Percentiles rank a stretch among this genome's conserved stretches.
phyloP scores from a whole-genome alignment of 805 yeast species.

The Cyberlindnera bimundalis region DNA sequence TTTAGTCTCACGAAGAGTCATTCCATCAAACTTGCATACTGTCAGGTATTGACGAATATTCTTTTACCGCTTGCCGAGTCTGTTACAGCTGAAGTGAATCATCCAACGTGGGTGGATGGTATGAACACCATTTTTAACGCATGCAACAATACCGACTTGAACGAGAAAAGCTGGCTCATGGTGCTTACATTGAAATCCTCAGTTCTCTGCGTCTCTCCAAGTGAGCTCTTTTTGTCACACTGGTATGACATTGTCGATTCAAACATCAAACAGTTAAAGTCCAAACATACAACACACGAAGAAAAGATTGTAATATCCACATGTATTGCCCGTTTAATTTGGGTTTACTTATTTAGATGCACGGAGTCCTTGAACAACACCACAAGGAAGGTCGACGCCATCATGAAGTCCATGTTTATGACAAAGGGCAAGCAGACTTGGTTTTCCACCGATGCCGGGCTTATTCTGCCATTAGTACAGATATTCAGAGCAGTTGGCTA shows the following conservation, averaged over 20 bases:
- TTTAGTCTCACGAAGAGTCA: constrained; percentile 63
- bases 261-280: constrained; percentile 57
- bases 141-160: constrained; percentile 41
- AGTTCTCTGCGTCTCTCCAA: constrained; percentile 75
- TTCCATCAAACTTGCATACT: constrained; percentile 69
- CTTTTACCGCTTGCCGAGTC: constrained; percentile 79
- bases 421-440: constrained; percentile 69
- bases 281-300: constrained; percentile 43
- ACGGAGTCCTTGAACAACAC: constrained; percentile 88
- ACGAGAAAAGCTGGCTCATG: constrained; percentile 58
- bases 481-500: constrained; percentile 75
- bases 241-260: constrained; percentile 74
- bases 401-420: constrained; percentile 55
- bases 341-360: constrained; percentile 87
- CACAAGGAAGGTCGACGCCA: constrained; percentile 65
- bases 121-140: constrained; percentile 57
- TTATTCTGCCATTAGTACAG: constrained; percentile 67
- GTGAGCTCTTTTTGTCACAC: constrained; percentile 60
- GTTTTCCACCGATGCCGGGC: constrained; percentile 60
- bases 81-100: constrained; percentile 91
- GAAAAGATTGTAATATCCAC: constrained; percentile 56
- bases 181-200: constrained; percentile 68
- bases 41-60: constrained; percentile 75
- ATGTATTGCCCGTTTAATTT: constrained; percentile 68
- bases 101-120: constrained; percentile 92